Conservation (phyloP, 768 basidiomycete species). For the Phlebiopsis flavidoalba region DNA sequence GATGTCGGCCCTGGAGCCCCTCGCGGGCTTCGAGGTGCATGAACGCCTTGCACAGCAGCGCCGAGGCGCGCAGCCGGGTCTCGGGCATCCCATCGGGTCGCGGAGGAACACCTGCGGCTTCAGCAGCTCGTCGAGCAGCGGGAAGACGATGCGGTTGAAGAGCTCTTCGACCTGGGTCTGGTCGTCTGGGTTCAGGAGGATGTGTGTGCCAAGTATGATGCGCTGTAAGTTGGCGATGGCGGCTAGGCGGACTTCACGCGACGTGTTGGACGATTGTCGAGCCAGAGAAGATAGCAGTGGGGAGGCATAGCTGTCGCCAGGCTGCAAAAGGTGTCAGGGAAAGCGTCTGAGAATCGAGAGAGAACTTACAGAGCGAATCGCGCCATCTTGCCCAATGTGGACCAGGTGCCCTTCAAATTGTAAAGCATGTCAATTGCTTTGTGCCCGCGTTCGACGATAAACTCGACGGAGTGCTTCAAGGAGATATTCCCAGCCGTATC, state of each 20-base stretch:
- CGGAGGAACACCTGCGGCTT: conserved; percentile 74
- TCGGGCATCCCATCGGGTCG: conserved; percentile 86
- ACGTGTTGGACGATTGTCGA: conserved; percentile 77
- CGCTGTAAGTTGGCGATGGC: conserved; percentile 48
- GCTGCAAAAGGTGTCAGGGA: conserved; percentile 31
- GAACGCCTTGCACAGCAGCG: conserved; percentile 92
- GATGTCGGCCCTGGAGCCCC: conserved; percentile 55
- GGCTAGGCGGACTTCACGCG: conserved; percentile 75
- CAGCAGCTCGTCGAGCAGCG: conserved; percentile 85
- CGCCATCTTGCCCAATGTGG: conserved; percentile 49
- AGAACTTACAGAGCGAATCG: conserved; percentile 7
- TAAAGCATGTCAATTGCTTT: conserved; percentile 79
- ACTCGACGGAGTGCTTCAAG: conserved; percentile 61
- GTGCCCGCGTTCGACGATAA: conserved; percentile 74
- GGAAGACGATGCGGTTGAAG: conserved; percentile 88
- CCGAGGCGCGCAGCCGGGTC: conserved; percentile 81
- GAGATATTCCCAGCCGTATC: not conserved
- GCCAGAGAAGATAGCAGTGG: conserved; percentile 67
- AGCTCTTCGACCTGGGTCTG: conserved; percentile 69
- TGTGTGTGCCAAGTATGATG: conserved; percentile 71
- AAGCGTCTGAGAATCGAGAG: not conserved
- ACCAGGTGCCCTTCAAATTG: conserved; percentile 62
- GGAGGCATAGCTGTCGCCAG: conserved; percentile 76
- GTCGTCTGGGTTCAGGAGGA: conserved; percentile 54
- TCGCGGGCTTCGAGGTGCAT: conserved; percentile 87